These are phyloP conservation scores for Sporothrix inflata DNA, from an alignment of 2,329 filamentous ascomycete genomes.

Conservation along the genomic window DNA sequence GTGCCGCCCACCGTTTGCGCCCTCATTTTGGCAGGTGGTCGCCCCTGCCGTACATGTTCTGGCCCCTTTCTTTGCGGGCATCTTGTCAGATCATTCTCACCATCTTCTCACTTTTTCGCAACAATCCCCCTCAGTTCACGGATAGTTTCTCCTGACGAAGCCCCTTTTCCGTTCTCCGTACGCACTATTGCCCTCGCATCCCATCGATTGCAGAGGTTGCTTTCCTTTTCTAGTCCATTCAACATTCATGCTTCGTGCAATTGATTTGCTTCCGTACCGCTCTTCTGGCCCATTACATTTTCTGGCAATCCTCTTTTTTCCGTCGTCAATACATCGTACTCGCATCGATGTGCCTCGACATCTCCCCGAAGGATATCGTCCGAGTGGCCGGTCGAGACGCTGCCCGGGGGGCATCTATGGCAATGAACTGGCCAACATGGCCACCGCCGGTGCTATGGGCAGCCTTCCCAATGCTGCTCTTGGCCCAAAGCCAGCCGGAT, in stretches of 20 bases:
- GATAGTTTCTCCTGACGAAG: no score
- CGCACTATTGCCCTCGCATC: not conserved
- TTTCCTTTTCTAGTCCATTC: not conserved
- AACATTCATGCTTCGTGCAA: not conserved
- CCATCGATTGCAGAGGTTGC: not conserved
- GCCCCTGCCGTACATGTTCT: not conserved
- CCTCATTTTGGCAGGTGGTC: not conserved
- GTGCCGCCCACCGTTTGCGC: conserved; percentile 6
- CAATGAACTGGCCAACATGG: not conserved
- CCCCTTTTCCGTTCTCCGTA: not conserved
- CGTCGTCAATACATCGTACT: not conserved
- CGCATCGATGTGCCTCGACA: not conserved
- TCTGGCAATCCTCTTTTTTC: not conserved
- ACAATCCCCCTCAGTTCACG: not conserved
- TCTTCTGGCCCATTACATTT: not conserved
- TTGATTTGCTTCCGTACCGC: not conserved
- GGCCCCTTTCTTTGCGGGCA: not conserved
- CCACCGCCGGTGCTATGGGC: not conserved
- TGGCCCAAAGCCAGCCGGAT: not conserved
- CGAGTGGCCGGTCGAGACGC: not conserved
- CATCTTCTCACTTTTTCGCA: not conserved
- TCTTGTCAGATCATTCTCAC: not conserved
- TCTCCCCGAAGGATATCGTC: not conserved
- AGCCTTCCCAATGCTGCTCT: not conserved
- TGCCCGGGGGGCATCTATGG: not conserved